Percentiles rank a stretch among this genome's conserved stretches.
These are phyloP conservation scores for Lachancea quebecensis DNA, from an alignment of 805 yeast species.

Conservation along the genomic window DNA sequence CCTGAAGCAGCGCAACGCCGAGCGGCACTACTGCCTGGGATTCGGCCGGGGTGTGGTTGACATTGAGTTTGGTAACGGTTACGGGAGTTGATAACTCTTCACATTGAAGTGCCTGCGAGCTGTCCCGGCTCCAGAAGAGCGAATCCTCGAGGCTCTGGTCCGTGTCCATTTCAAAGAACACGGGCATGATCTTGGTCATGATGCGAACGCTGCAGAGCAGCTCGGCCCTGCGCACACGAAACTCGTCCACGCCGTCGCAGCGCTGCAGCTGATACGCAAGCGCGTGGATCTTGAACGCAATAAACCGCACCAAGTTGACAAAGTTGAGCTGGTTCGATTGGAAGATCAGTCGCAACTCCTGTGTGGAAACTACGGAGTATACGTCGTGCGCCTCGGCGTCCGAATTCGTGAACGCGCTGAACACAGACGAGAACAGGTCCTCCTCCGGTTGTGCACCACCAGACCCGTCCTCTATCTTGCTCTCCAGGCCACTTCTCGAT, in stretches of 20 bases:
- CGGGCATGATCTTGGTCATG: conserved; percentile 59
- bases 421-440: conserved; percentile 12
- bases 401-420: conserved; percentile 8
- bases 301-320: conserved; percentile 41
- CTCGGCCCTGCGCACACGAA: conserved; percentile 25
- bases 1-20: conserved; percentile 29
- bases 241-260: neutral
- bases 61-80: conserved; percentile 12
- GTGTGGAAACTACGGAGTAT: conserved; percentile 46
- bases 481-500: neutral
- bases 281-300: conserved; percentile 31
- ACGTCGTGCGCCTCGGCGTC: conserved; percentile 49
- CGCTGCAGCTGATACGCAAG: conserved; percentile 19
- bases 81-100: conserved; percentile 5
- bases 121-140: conserved; percentile 17
- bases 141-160: conserved; percentile 28
- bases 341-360: conserved; percentile 54
- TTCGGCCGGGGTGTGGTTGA: neutral
- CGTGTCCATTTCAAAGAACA: conserved; percentile 48
- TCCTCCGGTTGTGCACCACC: no score
- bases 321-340: conserved; percentile 54
- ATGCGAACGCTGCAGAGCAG: conserved; percentile 57
- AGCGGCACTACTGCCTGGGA: conserved; percentile 21
- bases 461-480: no score
- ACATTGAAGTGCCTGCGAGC: conserved; percentile 4